Percentiles rank a stretch among this genome's conserved stretches.
These are phyloP conservation scores for Coemansia sp. DNA, from an alignment of 192 early-diverging fungal genomes.

Conservation along the genomic window DNA sequence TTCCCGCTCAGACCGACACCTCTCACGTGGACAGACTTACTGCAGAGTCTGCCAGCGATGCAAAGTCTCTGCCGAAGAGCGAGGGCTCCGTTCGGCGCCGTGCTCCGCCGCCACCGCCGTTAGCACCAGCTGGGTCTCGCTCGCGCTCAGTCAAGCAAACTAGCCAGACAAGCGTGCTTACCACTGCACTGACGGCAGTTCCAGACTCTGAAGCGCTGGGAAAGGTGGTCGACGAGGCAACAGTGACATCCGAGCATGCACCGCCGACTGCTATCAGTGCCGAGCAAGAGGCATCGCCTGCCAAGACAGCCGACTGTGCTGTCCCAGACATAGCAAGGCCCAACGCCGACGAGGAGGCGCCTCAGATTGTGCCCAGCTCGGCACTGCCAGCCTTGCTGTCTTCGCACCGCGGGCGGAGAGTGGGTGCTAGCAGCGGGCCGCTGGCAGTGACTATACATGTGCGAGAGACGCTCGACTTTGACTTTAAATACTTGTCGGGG, in stretches of 20 bases:
- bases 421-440: slow-evolving; percentile 20
- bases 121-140: slow-evolving; percentile 12
- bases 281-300: neutral
- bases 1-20: neutral
- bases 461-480: slow-evolving; percentile 39
- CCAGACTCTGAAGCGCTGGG: neutral
- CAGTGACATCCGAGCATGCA: neutral
- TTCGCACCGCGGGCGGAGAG: slow-evolving; percentile 29
- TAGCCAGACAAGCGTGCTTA: slow-evolving; percentile 7
- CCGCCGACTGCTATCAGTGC: neutral
- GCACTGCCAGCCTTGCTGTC: neutral
- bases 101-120: slow-evolving; percentile 46
- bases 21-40: neutral
- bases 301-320: neutral
- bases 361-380: neutral
- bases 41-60: neutral
- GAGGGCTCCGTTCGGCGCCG: slow-evolving; percentile 43
- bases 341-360: neutral
- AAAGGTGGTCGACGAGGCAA: too few species aligned
- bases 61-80: slow-evolving; percentile 10
- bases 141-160: slow-evolving; percentile 16
- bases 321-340: neutral
- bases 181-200: neutral
- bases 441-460: slow-evolving; percentile 33
- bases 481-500: neutral